A percentile compares a stretch with the other conserved stretches of the same genome.
Conservation (phyloP, 805 yeast species). For the Yamadazyma tumulicola region DNA sequence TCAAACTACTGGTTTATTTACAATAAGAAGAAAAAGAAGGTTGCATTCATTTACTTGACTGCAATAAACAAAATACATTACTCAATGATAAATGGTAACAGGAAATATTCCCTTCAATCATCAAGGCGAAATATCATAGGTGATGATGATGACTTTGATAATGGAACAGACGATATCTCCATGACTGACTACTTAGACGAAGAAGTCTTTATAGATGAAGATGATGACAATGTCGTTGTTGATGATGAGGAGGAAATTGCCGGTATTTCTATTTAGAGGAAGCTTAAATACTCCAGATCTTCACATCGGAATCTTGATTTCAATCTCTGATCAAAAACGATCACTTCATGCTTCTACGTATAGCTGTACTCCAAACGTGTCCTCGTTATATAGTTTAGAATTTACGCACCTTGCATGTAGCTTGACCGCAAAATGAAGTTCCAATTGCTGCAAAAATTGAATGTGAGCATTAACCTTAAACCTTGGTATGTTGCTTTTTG, state of each 20-base stretch:
- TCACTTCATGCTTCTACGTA: neutral
- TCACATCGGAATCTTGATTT: neutral
- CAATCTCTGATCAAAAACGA: neutral
- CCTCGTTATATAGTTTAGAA: neutral
- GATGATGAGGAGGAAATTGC: too few relatives aligned
- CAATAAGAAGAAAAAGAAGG: conserved; percentile 88
- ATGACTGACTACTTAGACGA: conserved; percentile 14
- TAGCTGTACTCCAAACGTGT: too few relatives aligned
- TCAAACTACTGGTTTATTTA: conserved; percentile 86
- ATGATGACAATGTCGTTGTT: conserved; percentile 17
- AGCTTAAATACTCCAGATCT: neutral
- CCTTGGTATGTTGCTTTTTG: too few relatives aligned
- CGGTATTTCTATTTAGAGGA: neutral
- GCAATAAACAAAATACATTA: conserved; percentile 41
- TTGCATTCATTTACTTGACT: conserved; percentile 75
- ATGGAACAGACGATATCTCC: conserved; percentile 21
- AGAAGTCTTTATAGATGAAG: conserved; percentile 24
- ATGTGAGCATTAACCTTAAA: too few relatives aligned
- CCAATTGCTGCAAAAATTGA: too few relatives aligned
- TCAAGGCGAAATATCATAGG: conserved; percentile 12
- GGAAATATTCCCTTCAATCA: conserved; percentile 14
- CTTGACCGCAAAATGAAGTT: too few relatives aligned
- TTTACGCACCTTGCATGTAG: too few relatives aligned
- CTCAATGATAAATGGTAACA: conserved; percentile 25
- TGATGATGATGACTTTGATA: conserved; percentile 22